Evolutionary conservation across 805 yeast species (phyloP), one percentile per base, ranked within the genome.

Genomic region (Nakazawaea anatomiae): DNA sequence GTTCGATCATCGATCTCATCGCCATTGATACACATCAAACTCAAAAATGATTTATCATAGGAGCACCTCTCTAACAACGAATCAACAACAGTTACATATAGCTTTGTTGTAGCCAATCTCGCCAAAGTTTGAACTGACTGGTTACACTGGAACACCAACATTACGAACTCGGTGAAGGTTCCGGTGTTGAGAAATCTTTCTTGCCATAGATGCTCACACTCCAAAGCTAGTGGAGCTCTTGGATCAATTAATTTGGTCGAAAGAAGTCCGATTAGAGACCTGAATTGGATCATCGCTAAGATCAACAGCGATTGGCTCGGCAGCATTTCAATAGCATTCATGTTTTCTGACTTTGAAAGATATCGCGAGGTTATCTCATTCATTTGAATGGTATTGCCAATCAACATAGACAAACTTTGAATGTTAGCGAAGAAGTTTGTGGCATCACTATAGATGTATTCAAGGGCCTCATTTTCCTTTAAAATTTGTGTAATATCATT

Each of bases 281-380:
- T 62, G 46, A 64, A 65, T 55, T 75, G 83, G 6, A 78, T 61
- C 58, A 78, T 58, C 0, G 80, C 69, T 32, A 70, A 67, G 3
- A 77, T 39, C 11, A 75, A 58, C 1, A 66, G 60, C 39, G 65
- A 62, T 14, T 51, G 47, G 27, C 28, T 45, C 6, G 32, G 18
- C 11, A 40, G 30, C n/a, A 46, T 5, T 7, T 42, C 43, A 18
- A 46, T 42, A 4, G 34, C 31, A 10, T 46, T 42, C 10, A 43
- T 40, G 30, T 46, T 50, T 25, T 45, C 52, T 18, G 42, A 34
- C 8, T 31, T 29, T 1, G 43, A 48, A 0, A 75, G 74, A n/a
- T 75, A 60, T 60, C 91, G 72, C 1, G 82, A 71, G 0, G 83
- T 58, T 27, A 84, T 76, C 58, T 86, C 91, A 39, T 74, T 64